A percentile compares a stretch with the other conserved stretches of the same genome.
These are phyloP conservation scores for Penicillium sp. DNA, from an alignment of 2,329 filamentous ascomycete species.

Conservation along the genomic window DNA sequence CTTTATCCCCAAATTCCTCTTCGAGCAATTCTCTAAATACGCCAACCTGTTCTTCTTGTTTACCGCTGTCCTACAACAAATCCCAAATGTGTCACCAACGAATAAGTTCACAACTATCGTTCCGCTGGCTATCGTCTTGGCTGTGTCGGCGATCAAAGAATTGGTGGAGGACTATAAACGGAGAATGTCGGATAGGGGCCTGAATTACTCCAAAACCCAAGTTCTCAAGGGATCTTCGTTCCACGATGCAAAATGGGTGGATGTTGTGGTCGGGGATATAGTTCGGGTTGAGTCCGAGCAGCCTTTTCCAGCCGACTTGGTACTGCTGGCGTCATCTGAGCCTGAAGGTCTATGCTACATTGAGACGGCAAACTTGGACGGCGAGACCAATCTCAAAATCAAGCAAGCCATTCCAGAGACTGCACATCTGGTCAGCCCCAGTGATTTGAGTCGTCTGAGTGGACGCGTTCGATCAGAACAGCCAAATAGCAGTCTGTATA, in stretches of 20 bases:
- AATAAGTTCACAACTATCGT: conserved; percentile 96
- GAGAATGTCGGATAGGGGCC: conserved; percentile 77
- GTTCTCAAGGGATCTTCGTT: conserved; percentile 83
- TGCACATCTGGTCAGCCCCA: conserved; percentile 77
- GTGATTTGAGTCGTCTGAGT: conserved; percentile 79
- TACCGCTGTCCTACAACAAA: conserved; percentile 90
- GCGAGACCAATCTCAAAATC: conserved; percentile 97
- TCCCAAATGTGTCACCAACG: conserved; percentile 90
- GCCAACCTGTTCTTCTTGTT: conserved; percentile 99
- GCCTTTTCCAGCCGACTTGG: conserved; percentile 89
- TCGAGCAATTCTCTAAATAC: conserved; percentile 98
- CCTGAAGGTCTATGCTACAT: conserved; percentile 98
- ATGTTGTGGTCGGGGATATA: conserved; percentile 89
- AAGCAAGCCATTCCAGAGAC: conserved; percentile 97
- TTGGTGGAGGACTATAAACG: conserved; percentile 89
- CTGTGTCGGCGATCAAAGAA: conserved; percentile 96
- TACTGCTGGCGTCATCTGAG: conserved; percentile 90
- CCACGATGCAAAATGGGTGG: conserved; percentile 86
- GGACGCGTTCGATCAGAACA: conserved; percentile 91
- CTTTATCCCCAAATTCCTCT: conserved; percentile 94
- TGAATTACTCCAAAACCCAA: conserved; percentile 84
- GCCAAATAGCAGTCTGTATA: conserved; percentile 97
- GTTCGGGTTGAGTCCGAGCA: conserved; percentile 91
- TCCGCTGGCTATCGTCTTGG: conserved; percentile 81
- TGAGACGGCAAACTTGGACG: conserved; percentile 95